These are phyloP conservation scores for Gloeopeniophorella convolvens DNA, from an alignment of 768 basidiomycete genomes.

Conservation along the genomic window DNA sequence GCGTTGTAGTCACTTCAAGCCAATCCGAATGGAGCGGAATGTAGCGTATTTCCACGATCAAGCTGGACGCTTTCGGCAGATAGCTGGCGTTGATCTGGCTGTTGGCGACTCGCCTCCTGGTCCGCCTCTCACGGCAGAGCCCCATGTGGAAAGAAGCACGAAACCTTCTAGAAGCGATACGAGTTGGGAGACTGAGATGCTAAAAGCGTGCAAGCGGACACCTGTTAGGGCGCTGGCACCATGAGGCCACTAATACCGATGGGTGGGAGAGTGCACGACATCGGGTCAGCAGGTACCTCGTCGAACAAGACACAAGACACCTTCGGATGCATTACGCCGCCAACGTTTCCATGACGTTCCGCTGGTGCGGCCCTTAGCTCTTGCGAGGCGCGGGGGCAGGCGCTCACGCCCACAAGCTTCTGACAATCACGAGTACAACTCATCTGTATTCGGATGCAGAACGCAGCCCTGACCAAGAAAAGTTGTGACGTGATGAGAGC, in stretches of 20 bases:
- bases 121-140: conserved; percentile 15
- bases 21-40: not conserved
- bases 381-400: conserved; percentile 9
- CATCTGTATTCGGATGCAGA: too few species aligned
- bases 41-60: not conserved
- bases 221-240: conserved; percentile 12
- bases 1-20: not conserved
- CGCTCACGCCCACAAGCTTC: too few species aligned
- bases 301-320: too few species aligned
- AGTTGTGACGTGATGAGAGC: conserved; percentile 15
- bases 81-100: conserved; percentile 3
- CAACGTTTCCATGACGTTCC: not conserved
- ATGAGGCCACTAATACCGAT: conserved; percentile 18
- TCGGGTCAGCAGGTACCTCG: too few species aligned
- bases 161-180: conserved; percentile 11
- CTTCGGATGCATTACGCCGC: conserved; percentile 6
- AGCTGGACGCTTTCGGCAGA: not conserved
- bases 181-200: too few species aligned
- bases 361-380: not conserved
- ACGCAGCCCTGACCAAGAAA: not conserved
- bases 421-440: too few species aligned
- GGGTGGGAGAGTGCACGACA: conserved; percentile 11
- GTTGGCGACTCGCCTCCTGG: not conserved
- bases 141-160: conserved; percentile 16
- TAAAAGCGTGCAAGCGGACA: conserved; percentile 8